Percentiles rank a stretch among this genome's conserved stretches.
These are phyloP conservation scores for Saturnispora bothae DNA, from an alignment of 805 yeast genomes.

Conservation along the genomic window DNA sequence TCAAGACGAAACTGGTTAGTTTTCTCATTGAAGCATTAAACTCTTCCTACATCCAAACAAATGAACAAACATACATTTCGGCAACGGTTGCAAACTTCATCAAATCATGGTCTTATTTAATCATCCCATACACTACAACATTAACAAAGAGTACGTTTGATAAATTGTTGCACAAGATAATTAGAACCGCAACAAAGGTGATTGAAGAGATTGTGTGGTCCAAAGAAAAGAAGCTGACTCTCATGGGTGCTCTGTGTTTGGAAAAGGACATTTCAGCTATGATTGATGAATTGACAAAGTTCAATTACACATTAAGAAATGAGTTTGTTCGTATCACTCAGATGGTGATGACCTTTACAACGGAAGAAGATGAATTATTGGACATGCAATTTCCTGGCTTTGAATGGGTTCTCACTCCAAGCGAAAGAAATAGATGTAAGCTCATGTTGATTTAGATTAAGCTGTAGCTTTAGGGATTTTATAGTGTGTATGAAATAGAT, in stretches of 20 bases:
- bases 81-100: conserved; percentile 31
- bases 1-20: conserved; percentile 27
- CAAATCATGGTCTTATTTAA: conserved; percentile 51
- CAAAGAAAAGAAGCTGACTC: conserved; percentile 60
- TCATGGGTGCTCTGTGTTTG: conserved; percentile 70
- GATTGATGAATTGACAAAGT: conserved; percentile 63
- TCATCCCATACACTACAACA: conserved; percentile 47
- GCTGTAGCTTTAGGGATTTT: too few relatives aligned
- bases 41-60: conserved; percentile 30
- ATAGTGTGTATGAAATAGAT: too few relatives aligned
- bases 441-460: too few relatives aligned
- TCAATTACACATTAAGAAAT: conserved; percentile 65
- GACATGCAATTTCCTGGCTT: conserved; percentile 16
- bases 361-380: conserved; percentile 45
- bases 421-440: conserved; percentile 37
- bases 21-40: conserved; percentile 29
- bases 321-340: conserved; percentile 76
- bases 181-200: conserved; percentile 41
- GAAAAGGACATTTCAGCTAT: conserved; percentile 73
- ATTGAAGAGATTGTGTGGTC: conserved; percentile 62
- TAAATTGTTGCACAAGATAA: conserved; percentile 38
- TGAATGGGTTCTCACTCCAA: conserved; percentile 69
- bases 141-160: conserved; percentile 34
- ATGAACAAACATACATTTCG: conserved; percentile 12
- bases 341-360: conserved; percentile 67